A percentile compares a stretch with the other conserved stretches of the same genome.
Conservation (phyloP, 805 yeast species). For the Metschnikowia cerradonensis region DNA sequence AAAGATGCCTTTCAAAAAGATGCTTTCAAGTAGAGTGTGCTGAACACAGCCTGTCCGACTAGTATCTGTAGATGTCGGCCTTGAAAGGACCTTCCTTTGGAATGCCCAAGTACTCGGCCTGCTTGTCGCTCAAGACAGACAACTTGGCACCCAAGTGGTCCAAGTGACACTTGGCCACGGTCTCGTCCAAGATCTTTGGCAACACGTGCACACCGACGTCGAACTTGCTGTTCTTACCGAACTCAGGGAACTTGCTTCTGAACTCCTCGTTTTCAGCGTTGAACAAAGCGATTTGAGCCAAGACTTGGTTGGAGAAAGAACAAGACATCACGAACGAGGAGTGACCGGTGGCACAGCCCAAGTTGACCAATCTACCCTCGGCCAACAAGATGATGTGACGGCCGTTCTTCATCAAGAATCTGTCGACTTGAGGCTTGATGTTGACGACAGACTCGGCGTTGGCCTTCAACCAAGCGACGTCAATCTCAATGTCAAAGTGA, state of each 20-base stretch:
- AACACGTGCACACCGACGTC: conserved; percentile 88
- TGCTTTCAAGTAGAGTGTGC: conserved; percentile 12
- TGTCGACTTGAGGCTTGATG: conserved; percentile 99
- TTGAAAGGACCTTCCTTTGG: conserved; percentile 95
- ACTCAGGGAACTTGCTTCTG: conserved; percentile 80
- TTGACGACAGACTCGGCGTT: conserved; percentile 91
- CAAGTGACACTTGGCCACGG: conserved; percentile 96
- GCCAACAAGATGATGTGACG: conserved; percentile 94
- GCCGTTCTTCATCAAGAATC: conserved; percentile 84
- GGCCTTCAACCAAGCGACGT: conserved; percentile 97
- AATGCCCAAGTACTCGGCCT: conserved; percentile 91
- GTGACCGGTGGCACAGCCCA: conserved; percentile 99
- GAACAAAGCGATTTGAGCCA: conserved; percentile 85
- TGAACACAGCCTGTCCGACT: conserved; percentile 22
- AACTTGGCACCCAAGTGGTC: conserved; percentile 89
- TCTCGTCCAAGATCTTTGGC: conserved; percentile 98
- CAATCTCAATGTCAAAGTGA: conserved; percentile 98
- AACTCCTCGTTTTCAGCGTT: conserved; percentile 78
- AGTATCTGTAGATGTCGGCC: conserved; percentile 97
- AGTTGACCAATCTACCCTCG: conserved; percentile 98
- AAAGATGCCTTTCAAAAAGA: conserved; percentile 8
- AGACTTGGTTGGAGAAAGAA: conserved; percentile 98
- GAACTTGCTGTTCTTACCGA: conserved; percentile 89
- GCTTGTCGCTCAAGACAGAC: conserved; percentile 68
- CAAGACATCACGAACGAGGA: conserved; percentile 98